Percentiles rank a stretch among this genome's conserved stretches.
Conservation (phyloP, 176 grass and related monocot genomes). For the Poa annua region DNA sequence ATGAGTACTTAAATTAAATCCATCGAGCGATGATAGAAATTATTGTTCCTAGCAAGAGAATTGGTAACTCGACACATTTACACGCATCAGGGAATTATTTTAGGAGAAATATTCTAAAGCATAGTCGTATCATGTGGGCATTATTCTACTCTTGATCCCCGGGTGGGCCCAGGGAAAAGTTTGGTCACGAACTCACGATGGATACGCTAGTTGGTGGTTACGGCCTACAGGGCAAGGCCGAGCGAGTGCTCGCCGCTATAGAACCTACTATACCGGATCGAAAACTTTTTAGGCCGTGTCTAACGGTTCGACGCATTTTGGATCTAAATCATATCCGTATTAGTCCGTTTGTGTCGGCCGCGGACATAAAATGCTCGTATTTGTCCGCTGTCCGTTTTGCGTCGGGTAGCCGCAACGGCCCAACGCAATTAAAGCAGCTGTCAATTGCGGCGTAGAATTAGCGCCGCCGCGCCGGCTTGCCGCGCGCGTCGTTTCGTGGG, state of each 20-base stretch:
- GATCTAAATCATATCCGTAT: no score
- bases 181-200: not conserved
- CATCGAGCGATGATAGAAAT: slow-evolving; percentile 12
- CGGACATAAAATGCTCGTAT: no score
- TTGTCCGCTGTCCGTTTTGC: no score
- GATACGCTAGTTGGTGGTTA: not conserved
- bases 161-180: not conserved
- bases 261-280: not conserved
- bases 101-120: not conserved
- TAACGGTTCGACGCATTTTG: no score
- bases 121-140: slow-evolving; percentile 9
- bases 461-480: no score
- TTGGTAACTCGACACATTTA: not conserved
- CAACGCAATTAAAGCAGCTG: no score
- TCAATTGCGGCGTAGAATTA: no score
- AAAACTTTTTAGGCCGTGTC: no score
- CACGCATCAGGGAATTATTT: not conserved
- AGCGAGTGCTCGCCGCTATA: not conserved
- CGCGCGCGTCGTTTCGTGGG: no score
- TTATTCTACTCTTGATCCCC: not conserved
- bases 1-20: slow-evolving; percentile 26
- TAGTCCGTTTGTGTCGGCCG: no score
- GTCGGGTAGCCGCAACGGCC: no score
- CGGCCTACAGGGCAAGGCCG: not conserved
- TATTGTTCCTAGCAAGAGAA: not conserved